Evolutionary conservation across 2,329 filamentous ascomycete genomes (phyloP), one percentile per base, ranked within the genome.

Genomic region (Monilinia laxa): DNA sequence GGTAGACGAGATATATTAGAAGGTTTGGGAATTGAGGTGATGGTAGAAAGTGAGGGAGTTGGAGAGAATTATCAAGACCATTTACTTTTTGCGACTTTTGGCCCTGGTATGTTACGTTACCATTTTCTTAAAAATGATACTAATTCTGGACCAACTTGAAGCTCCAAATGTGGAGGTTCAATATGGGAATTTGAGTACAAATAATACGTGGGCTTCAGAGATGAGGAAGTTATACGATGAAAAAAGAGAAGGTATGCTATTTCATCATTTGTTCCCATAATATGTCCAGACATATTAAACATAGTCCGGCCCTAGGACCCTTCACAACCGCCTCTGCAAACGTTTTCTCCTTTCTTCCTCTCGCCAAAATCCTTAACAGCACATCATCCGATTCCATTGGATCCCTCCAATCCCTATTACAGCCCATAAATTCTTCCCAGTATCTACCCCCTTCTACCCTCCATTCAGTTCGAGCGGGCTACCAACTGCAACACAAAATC

Each of bases 61-160:
- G 84, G 83, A 4, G 77, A 83, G 70, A 81, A 83, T 64, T 78
- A 85, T 67, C 79, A 80, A 64, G 83, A 85, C 65, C 77, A 79
- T 28, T 25, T 47, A 14, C 60, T 47, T 16, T 18, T 65, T 23
- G 4, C 14, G n/a, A 58, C 53, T n/a, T 45, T 38, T 23, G 49
- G 42, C 1, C 31, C 40, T 42, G 40, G 62, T 59, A 51, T 14
- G 53, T n/a, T 62, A 6, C 14, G 16, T 23, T 10, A 20, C 2
- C 14, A 11, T 6, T 6, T 2, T 35, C 18, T 35, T 18, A 14
- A 25, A 60, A 2, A 6, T 7, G 5, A n/a, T 35, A 14, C 38
- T 64, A 2, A 64, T 64, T 18, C 25, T 28, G 7, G 18, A 0
- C 6, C 3, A 11, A 16, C 12, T 6, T 16, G 6, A 52, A 65